Evolutionary conservation across 2,329 filamentous ascomycete species (phyloP).

Genomic region (Gaeumannomyces tritici): DNA sequence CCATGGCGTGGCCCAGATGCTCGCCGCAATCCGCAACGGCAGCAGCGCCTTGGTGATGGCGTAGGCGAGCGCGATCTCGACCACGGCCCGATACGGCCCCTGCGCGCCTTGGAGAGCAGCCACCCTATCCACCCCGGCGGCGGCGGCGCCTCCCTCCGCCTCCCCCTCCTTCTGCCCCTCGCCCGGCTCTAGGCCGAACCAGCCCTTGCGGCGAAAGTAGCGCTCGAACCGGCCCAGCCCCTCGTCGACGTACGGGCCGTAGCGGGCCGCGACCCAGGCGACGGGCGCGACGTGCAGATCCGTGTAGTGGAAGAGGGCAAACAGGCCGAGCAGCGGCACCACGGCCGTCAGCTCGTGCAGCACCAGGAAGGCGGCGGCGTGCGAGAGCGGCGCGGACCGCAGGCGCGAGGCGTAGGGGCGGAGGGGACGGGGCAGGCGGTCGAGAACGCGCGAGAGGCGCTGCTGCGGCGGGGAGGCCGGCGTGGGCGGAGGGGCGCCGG

Average conservation of each 20-base stretch:
- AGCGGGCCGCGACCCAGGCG: conserved; percentile 37
- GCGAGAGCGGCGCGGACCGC: conserved; percentile 66
- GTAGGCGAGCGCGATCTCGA: conserved; percentile 79
- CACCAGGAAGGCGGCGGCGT: conserved; percentile 77
- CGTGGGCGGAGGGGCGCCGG: not conserved
- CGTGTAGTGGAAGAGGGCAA: conserved; percentile 70
- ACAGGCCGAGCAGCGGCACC: conserved; percentile 65
- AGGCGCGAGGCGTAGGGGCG: conserved; percentile 62
- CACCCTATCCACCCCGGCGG: conserved; percentile 18
- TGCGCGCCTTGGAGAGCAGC: conserved; percentile 24
- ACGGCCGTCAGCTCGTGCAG: conserved; percentile 89
- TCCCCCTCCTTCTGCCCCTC: conserved; percentile 16
- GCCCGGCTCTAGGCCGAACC: conserved; percentile 53
- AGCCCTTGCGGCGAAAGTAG: conserved; percentile 71
- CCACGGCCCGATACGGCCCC: conserved; percentile 41
- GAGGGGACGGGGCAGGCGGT: conserved; percentile 54
- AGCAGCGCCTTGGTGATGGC: conserved; percentile 80
- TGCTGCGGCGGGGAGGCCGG: not conserved
- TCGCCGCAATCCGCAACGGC: conserved; percentile 64
- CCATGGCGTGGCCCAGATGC: conserved; percentile 87
- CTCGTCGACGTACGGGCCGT: conserved; percentile 41
- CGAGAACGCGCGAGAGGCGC: conserved; percentile 35
- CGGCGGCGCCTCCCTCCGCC: conserved; percentile 11
- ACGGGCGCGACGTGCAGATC: conserved; percentile 49
- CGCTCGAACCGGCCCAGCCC: conserved; percentile 66